Percentiles rank a stretch among this genome's conserved stretches.
Conservation (phyloP, 768 basidiomycete species). For the Inosperma sp. region DNA sequence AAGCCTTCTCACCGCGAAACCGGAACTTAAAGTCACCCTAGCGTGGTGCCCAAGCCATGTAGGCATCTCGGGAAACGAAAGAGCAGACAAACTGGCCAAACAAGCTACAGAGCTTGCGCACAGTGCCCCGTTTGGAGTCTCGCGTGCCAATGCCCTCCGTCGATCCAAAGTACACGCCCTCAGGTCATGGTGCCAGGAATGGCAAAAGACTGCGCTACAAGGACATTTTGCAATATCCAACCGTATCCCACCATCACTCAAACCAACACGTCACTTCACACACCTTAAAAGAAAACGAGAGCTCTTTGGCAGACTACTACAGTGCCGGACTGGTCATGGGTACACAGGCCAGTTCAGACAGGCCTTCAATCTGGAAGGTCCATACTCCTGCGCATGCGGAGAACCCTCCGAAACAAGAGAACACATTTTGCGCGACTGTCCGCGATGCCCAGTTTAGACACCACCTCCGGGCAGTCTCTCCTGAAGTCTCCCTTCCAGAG, state of each 20-base stretch:
- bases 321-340: slow-evolving; percentile 25
- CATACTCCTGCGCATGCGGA: slow-evolving; percentile 26
- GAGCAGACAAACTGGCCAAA: slow-evolving; percentile 25
- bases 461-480: slow-evolving; percentile 15
- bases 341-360: slow-evolving; percentile 26
- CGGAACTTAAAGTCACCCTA: no score
- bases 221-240: no score
- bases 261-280: slow-evolving; percentile 10
- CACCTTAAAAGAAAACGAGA: slow-evolving; percentile 12
- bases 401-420: slow-evolving; percentile 19
- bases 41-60: slow-evolving; percentile 20
- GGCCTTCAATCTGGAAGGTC: no score
- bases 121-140: slow-evolving; percentile 1
- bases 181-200: no score
- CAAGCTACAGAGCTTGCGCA: slow-evolving; percentile 10
- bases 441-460: no score
- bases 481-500: no score
- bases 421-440: no score
- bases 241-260: no score
- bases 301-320: slow-evolving; percentile 22
- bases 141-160: no score
- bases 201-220: slow-evolving; percentile 8
- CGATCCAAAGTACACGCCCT: no score
- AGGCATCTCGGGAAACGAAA: slow-evolving; percentile 19
- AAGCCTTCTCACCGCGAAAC: slow-evolving; percentile 12